Percentiles rank a stretch among this genome's conserved stretches.
Evolutionary conservation across 73 alveolate species (phyloP).

Genomic region (Tetrahymena malaccensis): DNA sequence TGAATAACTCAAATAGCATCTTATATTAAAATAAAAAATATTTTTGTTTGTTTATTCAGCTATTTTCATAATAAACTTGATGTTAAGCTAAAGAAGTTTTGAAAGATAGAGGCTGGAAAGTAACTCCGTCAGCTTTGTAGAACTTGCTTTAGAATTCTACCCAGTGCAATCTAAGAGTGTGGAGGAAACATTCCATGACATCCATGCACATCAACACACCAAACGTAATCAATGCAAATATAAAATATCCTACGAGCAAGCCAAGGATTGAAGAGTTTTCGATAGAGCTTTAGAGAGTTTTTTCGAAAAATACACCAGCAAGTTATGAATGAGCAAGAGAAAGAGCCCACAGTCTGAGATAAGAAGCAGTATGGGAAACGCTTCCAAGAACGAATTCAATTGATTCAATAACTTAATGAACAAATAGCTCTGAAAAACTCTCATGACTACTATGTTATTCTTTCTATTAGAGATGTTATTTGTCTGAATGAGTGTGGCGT

Average conservation of each 20-base stretch:
- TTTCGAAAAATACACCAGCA: conserved; percentile 87
- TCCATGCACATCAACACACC: conserved; percentile 96
- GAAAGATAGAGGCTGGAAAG: conserved; percentile 81
- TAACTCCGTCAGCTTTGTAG: conserved; percentile 90
- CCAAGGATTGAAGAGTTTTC: conserved; percentile 43
- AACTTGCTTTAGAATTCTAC: conserved; percentile 96
- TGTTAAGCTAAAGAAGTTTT: neutral
- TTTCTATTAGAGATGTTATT: neutral
- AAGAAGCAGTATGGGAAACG: conserved; percentile 86
- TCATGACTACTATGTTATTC: conserved; percentile 43
- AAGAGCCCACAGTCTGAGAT: conserved; percentile 94
- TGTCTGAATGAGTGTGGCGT: neutral
- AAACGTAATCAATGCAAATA: conserved; percentile 70
- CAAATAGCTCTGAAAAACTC: conserved; percentile 61
- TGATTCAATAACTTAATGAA: conserved; percentile 75
- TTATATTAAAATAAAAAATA: too few relatives aligned
- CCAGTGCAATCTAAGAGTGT: conserved; percentile 97
- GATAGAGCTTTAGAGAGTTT: conserved; percentile 61
- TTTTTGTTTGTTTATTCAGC: neutral
- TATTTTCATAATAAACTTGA: neutral
- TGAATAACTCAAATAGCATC: neutral
- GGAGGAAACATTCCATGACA: conserved; percentile 94
- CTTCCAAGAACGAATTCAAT: conserved; percentile 85
- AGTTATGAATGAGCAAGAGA: conserved; percentile 96
- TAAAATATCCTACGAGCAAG: conserved; percentile 57